Evolutionary conservation across 768 basidiomycete species (phyloP).

Genomic region (Phlebiopsis gigantea): DNA sequence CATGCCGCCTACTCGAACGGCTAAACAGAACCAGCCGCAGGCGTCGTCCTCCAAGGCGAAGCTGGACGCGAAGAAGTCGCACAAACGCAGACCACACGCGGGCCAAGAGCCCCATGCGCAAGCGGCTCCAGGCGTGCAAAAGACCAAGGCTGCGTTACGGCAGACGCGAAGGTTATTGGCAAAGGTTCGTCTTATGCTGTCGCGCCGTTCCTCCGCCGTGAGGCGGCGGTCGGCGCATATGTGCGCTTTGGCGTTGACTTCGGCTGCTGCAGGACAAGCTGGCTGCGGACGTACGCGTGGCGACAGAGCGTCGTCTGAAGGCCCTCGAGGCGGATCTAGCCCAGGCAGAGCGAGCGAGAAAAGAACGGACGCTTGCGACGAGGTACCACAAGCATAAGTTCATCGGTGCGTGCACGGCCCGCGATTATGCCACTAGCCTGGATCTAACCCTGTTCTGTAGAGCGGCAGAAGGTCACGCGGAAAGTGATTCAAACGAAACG

Average conservation of each 20-base stretch:
- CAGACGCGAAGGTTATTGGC: conserved; percentile 80
- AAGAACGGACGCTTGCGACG: conserved; percentile 67
- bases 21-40: background rate
- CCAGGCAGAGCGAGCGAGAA: conserved; percentile 53
- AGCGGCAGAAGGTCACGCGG: conserved; percentile 81
- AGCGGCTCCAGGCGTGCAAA: conserved; percentile 66
- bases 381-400: conserved; percentile 92
- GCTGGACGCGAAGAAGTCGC: background rate
- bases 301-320: conserved; percentile 73
- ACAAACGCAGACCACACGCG: background rate
- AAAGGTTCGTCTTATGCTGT: conserved; percentile 51
- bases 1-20: background rate
- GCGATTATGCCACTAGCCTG: background rate
- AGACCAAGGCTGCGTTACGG: conserved; percentile 78
- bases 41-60: conserved; percentile 1
- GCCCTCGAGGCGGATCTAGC: conserved; percentile 70
- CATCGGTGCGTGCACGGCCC: conserved; percentile 57
- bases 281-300: conserved; percentile 78
- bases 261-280: conserved; percentile 56
- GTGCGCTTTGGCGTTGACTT: background rate
- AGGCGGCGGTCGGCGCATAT: background rate
- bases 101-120: background rate
- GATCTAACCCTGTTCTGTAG: conserved; percentile 32
- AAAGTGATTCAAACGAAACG: conserved; percentile 70
- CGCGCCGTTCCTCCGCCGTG: background rate